phyloP scores from a whole-genome alignment of 306 rosid genomes.

The Castanospermum australe region DNA sequence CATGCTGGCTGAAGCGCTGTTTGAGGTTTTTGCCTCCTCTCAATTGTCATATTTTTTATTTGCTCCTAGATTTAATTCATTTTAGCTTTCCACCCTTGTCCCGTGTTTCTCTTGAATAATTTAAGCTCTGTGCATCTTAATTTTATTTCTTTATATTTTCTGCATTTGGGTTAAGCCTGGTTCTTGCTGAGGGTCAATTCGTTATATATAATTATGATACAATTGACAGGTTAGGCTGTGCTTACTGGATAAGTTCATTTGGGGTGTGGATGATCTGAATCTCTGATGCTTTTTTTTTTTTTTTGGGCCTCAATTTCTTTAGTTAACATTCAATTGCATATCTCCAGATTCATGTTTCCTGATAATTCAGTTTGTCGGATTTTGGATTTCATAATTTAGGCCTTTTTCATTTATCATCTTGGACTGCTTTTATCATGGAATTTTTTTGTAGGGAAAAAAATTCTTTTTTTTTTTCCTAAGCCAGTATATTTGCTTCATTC shows the following conservation, averaged over 20 bases:
- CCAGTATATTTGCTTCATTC: not conserved
- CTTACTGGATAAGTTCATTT: slow-evolving; percentile 9
- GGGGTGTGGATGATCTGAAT: not conserved
- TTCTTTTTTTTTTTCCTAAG: not conserved
- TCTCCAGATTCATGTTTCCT: not conserved
- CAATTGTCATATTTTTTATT: not conserved
- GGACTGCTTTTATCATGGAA: not conserved
- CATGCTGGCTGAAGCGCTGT: slow-evolving; percentile 96
- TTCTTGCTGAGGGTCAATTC: slow-evolving; percentile 4
- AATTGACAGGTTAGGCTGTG: slow-evolving; percentile 13
- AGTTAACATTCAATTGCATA: not conserved
- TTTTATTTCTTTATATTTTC: not conserved
- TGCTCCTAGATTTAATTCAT: slow-evolving; percentile 6
- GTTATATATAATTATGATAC: slow-evolving; percentile 4
- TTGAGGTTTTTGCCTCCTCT: slow-evolving; percentile 64
- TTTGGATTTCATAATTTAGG: not conserved
- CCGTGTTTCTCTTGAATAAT: not conserved
- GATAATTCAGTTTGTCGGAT: slow-evolving; percentile 13
- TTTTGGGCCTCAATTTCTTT: not conserved
- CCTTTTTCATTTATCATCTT: not conserved
- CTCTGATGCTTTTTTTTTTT: slow-evolving; percentile 5
- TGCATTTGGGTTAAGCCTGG: not conserved
- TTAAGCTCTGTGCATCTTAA: not conserved
- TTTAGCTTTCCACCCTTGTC: not conserved
- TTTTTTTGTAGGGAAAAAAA: not conserved